These are phyloP conservation scores for Talaromyces sp. DNA, from an alignment of 2,329 filamentous ascomycete species.

Conservation along the genomic window DNA sequence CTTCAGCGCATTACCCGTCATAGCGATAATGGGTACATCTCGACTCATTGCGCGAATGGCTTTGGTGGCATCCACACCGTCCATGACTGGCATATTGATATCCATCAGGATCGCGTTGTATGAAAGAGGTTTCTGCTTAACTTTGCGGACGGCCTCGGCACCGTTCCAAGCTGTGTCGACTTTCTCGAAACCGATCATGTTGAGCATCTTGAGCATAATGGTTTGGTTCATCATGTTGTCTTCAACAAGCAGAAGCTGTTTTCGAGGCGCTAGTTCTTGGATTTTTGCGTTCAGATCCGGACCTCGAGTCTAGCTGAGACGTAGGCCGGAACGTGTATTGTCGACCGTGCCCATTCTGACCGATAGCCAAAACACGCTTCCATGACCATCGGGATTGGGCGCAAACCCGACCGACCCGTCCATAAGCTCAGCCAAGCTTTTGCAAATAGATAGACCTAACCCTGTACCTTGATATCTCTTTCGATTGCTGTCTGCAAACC, in stretches of 20 bases:
- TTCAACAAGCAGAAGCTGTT: conserved; percentile 42
- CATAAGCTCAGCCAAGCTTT: conserved; percentile 56
- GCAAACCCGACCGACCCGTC: conserved; percentile 51
- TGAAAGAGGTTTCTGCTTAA: conserved; percentile 41
- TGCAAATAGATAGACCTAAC: conserved; percentile 57
- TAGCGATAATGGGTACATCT: conserved; percentile 51
- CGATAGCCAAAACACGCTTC: conserved; percentile 55
- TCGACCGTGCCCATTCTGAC: conserved; percentile 42
- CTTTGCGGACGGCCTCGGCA: conserved; percentile 42
- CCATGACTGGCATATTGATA: conserved; percentile 48
- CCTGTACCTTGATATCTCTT: conserved; percentile 57
- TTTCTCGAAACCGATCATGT: conserved; percentile 41
- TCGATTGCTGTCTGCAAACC: conserved; percentile 53
- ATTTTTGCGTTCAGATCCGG: conserved; percentile 28
- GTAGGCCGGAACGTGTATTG: conserved; percentile 28
- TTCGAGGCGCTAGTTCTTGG: conserved; percentile 37
- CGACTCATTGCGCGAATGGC: conserved; percentile 40
- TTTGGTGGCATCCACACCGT: conserved; percentile 45
- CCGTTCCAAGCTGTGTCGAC: conserved; percentile 46
- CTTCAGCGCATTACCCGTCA: conserved; percentile 57
- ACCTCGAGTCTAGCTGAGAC: conserved; percentile 22
- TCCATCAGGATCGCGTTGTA: conserved; percentile 50
- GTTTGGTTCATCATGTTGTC: conserved; percentile 45
- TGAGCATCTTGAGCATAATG: conserved; percentile 39
- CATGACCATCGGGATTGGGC: conserved; percentile 45